Evolutionary conservation across 2,329 filamentous ascomycete genomes (phyloP).

Genomic region (Apiospora malaysiana): DNA sequence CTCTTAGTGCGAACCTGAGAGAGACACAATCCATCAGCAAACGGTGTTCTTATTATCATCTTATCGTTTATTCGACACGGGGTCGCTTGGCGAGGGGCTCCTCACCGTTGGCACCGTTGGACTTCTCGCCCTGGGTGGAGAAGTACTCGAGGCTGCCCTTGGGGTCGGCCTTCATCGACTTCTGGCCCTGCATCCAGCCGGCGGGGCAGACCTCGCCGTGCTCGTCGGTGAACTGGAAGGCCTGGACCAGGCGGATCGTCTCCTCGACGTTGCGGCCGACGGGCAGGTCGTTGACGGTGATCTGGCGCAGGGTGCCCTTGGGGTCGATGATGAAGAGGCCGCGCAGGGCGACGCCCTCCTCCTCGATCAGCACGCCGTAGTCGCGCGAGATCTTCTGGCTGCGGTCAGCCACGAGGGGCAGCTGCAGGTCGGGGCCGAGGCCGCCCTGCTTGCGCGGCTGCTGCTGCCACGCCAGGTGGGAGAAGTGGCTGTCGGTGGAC

Average conservation of each 20-base stretch:
- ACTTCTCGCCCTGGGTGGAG: conserved; percentile 27
- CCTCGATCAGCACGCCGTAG: conserved; percentile 69
- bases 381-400: conserved; percentile 63
- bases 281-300: conserved; percentile 70
- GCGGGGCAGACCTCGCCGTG: conserved; percentile 76
- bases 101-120: conserved; percentile 16
- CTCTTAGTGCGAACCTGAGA: conserved; percentile 16
- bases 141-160: conserved; percentile 59
- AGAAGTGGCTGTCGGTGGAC: conserved; percentile 66
- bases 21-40: conserved; percentile 11
- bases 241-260: conserved; percentile 69
- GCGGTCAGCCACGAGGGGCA: conserved; percentile 68
- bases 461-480: conserved; percentile 62
- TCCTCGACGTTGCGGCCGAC: conserved; percentile 70
- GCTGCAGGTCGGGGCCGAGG: conserved; percentile 62
- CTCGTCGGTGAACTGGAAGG: conserved; percentile 84
- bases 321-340: conserved; percentile 72
- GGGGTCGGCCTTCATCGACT: conserved; percentile 58
- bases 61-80: background rate
- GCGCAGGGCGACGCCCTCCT: conserved; percentile 66
- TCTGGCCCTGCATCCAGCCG: conserved; percentile 53
- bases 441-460: conserved; percentile 65
- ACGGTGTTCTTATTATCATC: conserved; percentile 5
- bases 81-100: conserved; percentile 12
- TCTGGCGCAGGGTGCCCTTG: conserved; percentile 64